Evolutionary conservation across 208 protist species (phyloP), one percentile per base, ranked within the genome.

Genomic region (Leishmania amazonensis): DNA sequence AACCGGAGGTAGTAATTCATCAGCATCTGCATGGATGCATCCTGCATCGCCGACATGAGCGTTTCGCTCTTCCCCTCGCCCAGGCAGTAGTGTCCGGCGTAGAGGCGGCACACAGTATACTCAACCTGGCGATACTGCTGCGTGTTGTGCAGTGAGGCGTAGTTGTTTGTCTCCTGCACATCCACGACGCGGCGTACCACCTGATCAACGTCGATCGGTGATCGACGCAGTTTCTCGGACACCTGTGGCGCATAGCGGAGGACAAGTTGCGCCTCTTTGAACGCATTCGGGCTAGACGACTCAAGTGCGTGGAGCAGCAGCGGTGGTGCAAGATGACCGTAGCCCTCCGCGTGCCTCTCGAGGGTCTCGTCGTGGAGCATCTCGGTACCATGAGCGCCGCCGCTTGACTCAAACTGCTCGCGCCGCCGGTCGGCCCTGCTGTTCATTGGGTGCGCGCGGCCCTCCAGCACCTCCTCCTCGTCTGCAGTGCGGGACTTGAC

Each of bases 201-300:
- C 85, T 96, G 92, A 58, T 98, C 95, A 38, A 98, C 93, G 76
- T 98, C 93, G 72, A 98, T 93, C 21, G 91, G 88, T 3, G 85
- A 75, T 40, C 79, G 75, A 2, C 89, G 86, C 71, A 98, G 85
- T 28, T 71, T 51, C 9, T 71, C 72, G 17, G 90, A 62, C 3
- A 96, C 85, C 86, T 90, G 83, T 28, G 92, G 90, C 38, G 89
- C 93, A 83, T 98, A 97, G 70, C 89, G 85, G 40, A 98, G 89
- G 49, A 98, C 91, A n/a, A 98, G 86, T 79, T 98, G 95, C 28
- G 86, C 86, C 84, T 98, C 95, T 73, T 96, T 96, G 28, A 98
- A 84, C 24, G 95, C 91, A 84, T 97, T 96, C 6, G 47, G 9
- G 3, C 54, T 82, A 54, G 83, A 79, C 54, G 90, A 79, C 54